phyloP scores from a whole-genome alignment of 495 filamentous ascomycete genomes.

The Penicillium roqueforti region DNA sequence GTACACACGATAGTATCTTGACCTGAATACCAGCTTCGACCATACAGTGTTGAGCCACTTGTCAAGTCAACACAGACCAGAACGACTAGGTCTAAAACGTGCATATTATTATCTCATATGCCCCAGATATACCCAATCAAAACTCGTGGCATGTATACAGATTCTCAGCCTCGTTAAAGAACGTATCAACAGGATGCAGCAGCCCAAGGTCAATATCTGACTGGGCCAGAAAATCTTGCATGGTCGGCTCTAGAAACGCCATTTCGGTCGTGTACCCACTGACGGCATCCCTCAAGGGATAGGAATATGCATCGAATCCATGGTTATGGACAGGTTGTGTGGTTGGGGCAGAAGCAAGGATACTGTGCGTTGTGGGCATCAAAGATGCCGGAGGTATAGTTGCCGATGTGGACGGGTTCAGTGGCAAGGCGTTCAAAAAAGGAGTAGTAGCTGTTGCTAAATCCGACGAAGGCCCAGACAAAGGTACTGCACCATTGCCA shows the following conservation, averaged over 20 bases:
- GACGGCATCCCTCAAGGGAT: conserved; percentile 13
- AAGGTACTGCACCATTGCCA: not conserved
- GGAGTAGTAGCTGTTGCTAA: not conserved
- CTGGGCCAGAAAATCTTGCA: conserved; percentile 45
- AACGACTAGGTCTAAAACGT: not conserved
- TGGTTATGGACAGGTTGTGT: not conserved
- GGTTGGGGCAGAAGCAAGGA: conserved; percentile 4
- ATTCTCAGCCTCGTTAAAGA: conserved; percentile 37
- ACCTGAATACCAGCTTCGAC: not conserved
- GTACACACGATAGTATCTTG: not conserved
- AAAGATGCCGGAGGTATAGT: not conserved
- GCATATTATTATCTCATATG: not conserved
- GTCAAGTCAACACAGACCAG: not conserved
- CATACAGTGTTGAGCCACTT: not conserved
- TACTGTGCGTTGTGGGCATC: conserved; percentile 4
- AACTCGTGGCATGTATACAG: conserved; percentile 38
- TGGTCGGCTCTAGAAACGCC: conserved; percentile 44
- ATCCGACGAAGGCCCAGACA: not conserved
- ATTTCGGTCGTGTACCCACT: conserved; percentile 42
- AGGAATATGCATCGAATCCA: conserved; percentile 10
- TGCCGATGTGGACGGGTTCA: not conserved
- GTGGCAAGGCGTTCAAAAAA: not conserved
- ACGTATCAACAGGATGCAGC: conserved; percentile 40
- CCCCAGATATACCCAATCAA: not conserved
- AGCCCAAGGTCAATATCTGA: conserved; percentile 41